Percentiles rank a stretch among this genome's conserved stretches.
Conservation (phyloP, 2,329 filamentous ascomycete genomes). For the Pseudogymnoascus sp. region DNA sequence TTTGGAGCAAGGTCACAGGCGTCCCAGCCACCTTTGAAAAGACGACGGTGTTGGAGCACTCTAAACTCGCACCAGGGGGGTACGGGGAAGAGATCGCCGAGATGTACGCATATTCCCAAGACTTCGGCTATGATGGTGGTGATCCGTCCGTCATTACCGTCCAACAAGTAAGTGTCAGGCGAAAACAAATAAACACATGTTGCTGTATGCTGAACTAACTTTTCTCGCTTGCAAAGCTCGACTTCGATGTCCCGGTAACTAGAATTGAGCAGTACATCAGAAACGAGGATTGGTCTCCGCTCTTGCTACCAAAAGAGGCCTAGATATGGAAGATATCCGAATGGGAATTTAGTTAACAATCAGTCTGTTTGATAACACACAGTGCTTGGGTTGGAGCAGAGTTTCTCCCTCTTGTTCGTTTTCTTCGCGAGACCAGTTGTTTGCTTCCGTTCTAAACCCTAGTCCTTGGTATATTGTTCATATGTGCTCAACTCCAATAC, state of each 20-base stretch:
- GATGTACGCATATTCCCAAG: conserved; percentile 20
- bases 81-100: conserved; percentile 30
- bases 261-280: conserved; percentile 10
- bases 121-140: conserved; percentile 31
- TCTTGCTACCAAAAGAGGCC: not conserved
- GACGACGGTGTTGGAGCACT: conserved; percentile 19
- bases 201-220: not conserved
- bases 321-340: not conserved
- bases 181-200: not conserved
- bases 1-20: conserved; percentile 19
- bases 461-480: not conserved
- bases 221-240: not conserved
- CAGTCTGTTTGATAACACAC: not conserved
- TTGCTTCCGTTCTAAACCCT: not conserved
- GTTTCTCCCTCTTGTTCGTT: not conserved
- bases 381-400: not conserved
- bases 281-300: conserved; percentile 11
- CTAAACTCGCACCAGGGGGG: conserved; percentile 25
- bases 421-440: not conserved
- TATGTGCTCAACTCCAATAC: not conserved
- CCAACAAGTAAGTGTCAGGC: conserved; percentile 15
- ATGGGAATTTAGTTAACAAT: not conserved
- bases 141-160: conserved; percentile 23
- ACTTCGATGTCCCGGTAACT: conserved; percentile 5
- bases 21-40: conserved; percentile 13